These are phyloP conservation scores for Daedalea quercina DNA, from an alignment of 768 basidiomycete species.

Conservation along the genomic window DNA sequence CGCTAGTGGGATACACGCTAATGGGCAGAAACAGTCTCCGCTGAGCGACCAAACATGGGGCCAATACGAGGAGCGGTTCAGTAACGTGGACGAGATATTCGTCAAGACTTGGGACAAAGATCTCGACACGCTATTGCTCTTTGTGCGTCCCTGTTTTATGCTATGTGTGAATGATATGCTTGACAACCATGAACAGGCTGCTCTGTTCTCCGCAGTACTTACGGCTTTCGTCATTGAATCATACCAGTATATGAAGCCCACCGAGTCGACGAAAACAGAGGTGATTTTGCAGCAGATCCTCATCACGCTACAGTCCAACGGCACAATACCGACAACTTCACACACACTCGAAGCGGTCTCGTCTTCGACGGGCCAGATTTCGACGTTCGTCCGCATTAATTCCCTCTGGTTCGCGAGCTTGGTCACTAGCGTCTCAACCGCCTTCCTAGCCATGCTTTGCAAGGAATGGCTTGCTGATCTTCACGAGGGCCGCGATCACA, in stretches of 20 bases:
- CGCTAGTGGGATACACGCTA: too few species aligned
- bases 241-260: constrained; percentile 16
- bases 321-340: not conserved
- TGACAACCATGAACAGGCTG: constrained; percentile 16
- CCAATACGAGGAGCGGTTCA: not conserved
- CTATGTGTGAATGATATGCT: not conserved
- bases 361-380: constrained; percentile 19
- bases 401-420: constrained; percentile 34
- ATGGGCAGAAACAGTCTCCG: not conserved
- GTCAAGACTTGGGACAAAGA: not conserved
- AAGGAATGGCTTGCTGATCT: constrained; percentile 38
- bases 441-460: constrained; percentile 37
- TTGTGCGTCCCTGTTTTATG: not conserved
- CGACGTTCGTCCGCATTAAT: constrained; percentile 29
- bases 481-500: not conserved
- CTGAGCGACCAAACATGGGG: not conserved
- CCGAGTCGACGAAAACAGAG: constrained; percentile 11
- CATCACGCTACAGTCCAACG: not conserved
- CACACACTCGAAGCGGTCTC: not conserved
- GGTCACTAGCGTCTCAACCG: constrained; percentile 34
- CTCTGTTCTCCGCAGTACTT: constrained; percentile 23
- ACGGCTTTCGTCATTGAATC: constrained; percentile 24
- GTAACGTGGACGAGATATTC: not conserved
- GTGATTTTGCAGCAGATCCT: constrained; percentile 4
- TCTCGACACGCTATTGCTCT: not conserved